Percentiles rank a stretch among this genome's conserved stretches.
Evolutionary conservation across 495 filamentous ascomycete species (phyloP).

Genomic region (Jackrogersella minutella): DNA sequence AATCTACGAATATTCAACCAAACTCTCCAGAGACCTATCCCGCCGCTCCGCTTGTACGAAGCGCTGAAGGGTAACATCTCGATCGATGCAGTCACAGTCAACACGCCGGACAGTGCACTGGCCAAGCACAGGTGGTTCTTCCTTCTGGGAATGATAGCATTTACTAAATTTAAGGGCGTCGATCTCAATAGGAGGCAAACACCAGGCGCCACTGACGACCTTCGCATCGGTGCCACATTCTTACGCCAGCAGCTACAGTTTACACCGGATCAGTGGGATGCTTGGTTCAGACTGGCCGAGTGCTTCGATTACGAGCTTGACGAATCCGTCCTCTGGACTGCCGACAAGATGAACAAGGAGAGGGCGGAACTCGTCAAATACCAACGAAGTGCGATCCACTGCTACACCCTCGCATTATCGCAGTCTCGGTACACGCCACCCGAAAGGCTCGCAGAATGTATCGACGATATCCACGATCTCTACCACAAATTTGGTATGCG

Average conservation of each 20-base stretch:
- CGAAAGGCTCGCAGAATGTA: slow-evolving; percentile 67
- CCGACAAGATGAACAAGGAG: slow-evolving; percentile 93
- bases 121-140: slow-evolving; percentile 93
- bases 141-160: slow-evolving; percentile 82
- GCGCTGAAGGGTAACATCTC: slow-evolving; percentile 78
- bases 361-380: slow-evolving; percentile 73
- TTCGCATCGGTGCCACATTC: slow-evolving; percentile 82
- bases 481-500: slow-evolving; percentile 90
- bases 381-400: slow-evolving; percentile 88
- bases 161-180: slow-evolving; percentile 83
- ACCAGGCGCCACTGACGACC: slow-evolving; percentile 80
- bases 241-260: slow-evolving; percentile 88
- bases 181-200: slow-evolving; percentile 76
- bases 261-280: slow-evolving; percentile 86
- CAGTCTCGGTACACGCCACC: slow-evolving; percentile 68
- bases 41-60: slow-evolving; percentile 80
- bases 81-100: slow-evolving; percentile 61
- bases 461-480: slow-evolving; percentile 77
- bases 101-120: slow-evolving; percentile 61
- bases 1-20: slow-evolving; percentile 78
- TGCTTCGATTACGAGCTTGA: slow-evolving; percentile 91
- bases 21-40: slow-evolving; percentile 80
- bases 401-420: slow-evolving; percentile 89
- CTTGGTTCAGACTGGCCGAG: slow-evolving; percentile 94
- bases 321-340: slow-evolving; percentile 91